Evolutionary conservation across 192 early-diverging fungal species (phyloP), one percentile per base, ranked within the genome.

Genomic region (Podochytrium sp.): DNA sequence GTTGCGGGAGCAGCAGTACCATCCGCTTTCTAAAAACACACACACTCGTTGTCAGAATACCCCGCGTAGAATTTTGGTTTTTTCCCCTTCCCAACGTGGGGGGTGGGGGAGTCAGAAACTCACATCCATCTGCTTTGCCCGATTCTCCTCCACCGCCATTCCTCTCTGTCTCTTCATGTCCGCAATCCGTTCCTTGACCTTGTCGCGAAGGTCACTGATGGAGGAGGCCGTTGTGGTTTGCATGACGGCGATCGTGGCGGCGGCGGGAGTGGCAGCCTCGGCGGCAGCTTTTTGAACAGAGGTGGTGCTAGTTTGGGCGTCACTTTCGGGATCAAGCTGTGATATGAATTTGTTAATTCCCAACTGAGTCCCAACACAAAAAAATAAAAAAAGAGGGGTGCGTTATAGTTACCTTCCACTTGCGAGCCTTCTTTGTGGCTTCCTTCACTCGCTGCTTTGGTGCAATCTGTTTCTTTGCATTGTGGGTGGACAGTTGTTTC

Each of bases 311-410:
- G 87, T 78, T 90, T 92, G 74, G 78, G 75, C 81, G 12, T 65
- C 63, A 29, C 91, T 92, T 57, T 91, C 89, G 18, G 94, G 94
- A 79, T 96, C 93, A 60, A 94, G 83, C 85, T 94, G n/a, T n/a
- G n/a, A n/a, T n/a, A n/a, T n/a, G n/a, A n/a, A n/a, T n/a, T n/a
- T n/a, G n/a, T n/a, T n/a, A n/a, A n/a, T n/a, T n/a, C n/a, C n/a
- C n/a, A n/a, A n/a, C n/a, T n/a, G n/a, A n/a, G n/a, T n/a, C n/a
- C n/a, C n/a, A n/a, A 30, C 6, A 33, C 2, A 2, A 16, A 20
- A 1, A 38, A 61, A 33, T 61, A 61, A 61, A 38, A 39, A 38
- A 38, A 39, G 18, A 61, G 38, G 43, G 43, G 43, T 10, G 43
- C 43, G n/a, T 16, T 10, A 47, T 47, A 20, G 30, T 23, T 56